Conservation (phyloP, 495 filamentous ascomycete genomes). For the Neurospora africana region DNA sequence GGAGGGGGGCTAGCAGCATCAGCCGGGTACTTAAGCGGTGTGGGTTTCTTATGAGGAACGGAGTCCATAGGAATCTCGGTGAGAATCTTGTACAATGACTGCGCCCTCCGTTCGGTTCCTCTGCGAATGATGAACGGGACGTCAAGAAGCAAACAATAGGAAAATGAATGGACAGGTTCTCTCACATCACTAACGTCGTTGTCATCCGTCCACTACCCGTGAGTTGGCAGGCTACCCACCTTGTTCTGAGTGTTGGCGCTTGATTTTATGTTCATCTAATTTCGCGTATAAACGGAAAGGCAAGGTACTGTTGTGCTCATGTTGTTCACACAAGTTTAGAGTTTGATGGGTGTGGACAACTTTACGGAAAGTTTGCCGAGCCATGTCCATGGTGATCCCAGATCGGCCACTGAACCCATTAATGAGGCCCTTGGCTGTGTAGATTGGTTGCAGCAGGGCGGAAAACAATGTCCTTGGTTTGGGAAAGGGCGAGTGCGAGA, state of each 20-base stretch:
- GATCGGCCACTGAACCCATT: background rate
- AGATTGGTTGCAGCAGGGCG: background rate
- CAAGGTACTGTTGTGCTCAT: background rate
- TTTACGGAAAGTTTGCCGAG: background rate
- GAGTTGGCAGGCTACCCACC: background rate
- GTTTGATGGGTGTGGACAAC: background rate
- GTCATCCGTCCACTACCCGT: background rate
- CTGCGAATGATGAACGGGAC: background rate
- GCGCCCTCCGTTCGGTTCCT: background rate
- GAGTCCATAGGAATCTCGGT: background rate
- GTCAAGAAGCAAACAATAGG: background rate
- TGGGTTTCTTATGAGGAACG: background rate
- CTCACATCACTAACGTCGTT: background rate
- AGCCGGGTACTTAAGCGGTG: background rate
- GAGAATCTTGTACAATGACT: background rate
- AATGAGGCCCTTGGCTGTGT: background rate
- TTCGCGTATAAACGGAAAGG: background rate
- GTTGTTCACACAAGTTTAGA: background rate
- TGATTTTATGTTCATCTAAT: background rate
- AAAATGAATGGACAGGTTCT: background rate
- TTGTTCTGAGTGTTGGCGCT: background rate
- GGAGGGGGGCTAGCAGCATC: background rate
- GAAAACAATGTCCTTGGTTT: background rate
- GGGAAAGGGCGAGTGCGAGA: background rate
- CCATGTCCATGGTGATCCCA: background rate